Conservation (phyloP, 306 rosid species). For the Prunus persica region DNA sequence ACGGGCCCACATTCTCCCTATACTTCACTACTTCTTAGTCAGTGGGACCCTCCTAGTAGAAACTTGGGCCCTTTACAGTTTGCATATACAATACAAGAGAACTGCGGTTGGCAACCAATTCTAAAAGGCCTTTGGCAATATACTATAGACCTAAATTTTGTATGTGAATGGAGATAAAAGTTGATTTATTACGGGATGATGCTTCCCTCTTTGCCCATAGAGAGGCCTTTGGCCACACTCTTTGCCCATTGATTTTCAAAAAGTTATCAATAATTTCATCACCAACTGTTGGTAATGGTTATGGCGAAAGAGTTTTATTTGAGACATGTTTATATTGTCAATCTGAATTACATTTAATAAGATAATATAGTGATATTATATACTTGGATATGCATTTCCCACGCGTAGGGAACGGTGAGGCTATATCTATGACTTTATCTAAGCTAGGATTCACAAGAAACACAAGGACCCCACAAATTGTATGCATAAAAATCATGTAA, state of each 20-base stretch:
- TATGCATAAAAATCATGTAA: slow-evolving; percentile 2
- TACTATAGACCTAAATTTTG: no score
- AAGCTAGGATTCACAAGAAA: background rate
- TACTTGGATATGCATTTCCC: background rate
- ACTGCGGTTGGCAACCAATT: no score
- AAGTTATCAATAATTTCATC: background rate
- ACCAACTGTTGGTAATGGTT: background rate
- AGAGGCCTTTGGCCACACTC: no score
- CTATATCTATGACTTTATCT: background rate
- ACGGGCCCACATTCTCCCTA: slow-evolving; percentile 4
- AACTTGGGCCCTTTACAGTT: slow-evolving; percentile 11
- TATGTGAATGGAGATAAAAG: no score
- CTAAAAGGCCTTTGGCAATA: no score
- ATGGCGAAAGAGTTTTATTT: no score
- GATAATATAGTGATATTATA: no score
- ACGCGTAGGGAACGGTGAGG: background rate
- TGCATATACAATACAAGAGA: background rate
- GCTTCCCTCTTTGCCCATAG: no score
- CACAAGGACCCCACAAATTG: slow-evolving; percentile 22
- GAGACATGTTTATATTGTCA: background rate
- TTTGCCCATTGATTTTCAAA: background rate
- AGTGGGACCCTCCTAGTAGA: background rate
- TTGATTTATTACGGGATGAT: no score
- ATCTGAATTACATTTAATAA: background rate
- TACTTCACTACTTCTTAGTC: slow-evolving; percentile 4